These are phyloP conservation scores for Teunomyces pallodes DNA, from an alignment of 805 yeast species.

Conservation along the genomic window DNA sequence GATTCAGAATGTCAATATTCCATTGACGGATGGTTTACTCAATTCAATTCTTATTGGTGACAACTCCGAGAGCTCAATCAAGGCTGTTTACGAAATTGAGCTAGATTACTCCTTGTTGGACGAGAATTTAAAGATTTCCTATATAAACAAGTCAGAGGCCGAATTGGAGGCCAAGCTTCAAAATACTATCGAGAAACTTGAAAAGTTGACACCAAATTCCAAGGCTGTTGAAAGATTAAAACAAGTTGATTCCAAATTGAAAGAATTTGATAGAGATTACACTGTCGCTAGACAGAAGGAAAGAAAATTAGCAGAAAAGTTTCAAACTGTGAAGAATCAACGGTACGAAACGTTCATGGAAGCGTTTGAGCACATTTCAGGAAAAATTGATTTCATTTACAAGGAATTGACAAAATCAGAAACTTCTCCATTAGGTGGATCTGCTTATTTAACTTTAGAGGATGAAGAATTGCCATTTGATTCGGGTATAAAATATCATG, in stretches of 20 bases:
- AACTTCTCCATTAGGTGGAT: slow-evolving; percentile 80
- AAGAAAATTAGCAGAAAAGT: slow-evolving; percentile 49
- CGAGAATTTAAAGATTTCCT: slow-evolving; percentile 40
- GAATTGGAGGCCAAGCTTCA: slow-evolving; percentile 34
- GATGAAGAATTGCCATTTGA: slow-evolving; percentile 88
- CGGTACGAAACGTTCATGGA: slow-evolving; percentile 64
- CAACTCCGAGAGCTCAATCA: slow-evolving; percentile 33
- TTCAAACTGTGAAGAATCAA: slow-evolving; percentile 54
- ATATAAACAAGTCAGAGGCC: slow-evolving; percentile 37
- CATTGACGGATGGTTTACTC: slow-evolving; percentile 59
- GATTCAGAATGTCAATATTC: slow-evolving; percentile 64
- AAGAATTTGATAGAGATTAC: slow-evolving; percentile 64
- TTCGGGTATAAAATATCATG: slow-evolving; percentile 83
- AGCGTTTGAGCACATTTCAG: slow-evolving; percentile 76
- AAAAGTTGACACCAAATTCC: slow-evolving; percentile 68
- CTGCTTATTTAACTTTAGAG: slow-evolving; percentile 85
- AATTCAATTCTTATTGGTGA: slow-evolving; percentile 62
- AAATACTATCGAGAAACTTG: slow-evolving; percentile 37
- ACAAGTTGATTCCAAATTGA: slow-evolving; percentile 61
- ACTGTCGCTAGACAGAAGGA: slow-evolving; percentile 61
- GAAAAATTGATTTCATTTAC: slow-evolving; percentile 70
- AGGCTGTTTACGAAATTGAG: slow-evolving; percentile 46
- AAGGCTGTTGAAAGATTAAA: slow-evolving; percentile 75
- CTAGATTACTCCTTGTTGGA: slow-evolving; percentile 53
- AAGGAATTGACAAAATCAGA: slow-evolving; percentile 78